Percentiles rank a stretch among this genome's conserved stretches.
Evolutionary conservation across 2,329 filamentous ascomycete genomes (phyloP).

Genomic region (Fusarium protoensiforme): DNA sequence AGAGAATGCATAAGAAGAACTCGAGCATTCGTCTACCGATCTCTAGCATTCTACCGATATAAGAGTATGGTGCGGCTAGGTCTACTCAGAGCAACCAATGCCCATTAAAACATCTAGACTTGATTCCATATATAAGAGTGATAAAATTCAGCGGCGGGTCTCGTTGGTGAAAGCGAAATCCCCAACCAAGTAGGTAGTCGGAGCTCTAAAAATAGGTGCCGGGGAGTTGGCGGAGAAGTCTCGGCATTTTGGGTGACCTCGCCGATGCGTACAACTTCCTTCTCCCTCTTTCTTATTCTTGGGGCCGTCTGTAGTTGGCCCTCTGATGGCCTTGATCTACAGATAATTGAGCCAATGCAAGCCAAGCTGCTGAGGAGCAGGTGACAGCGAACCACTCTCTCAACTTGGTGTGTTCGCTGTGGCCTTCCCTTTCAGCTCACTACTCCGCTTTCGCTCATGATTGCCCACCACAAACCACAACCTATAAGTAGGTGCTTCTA

Average conservation of each 20-base stretch:
- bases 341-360: background rate
- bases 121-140: background rate
- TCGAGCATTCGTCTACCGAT: background rate
- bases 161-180: background rate
- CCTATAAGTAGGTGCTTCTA: background rate
- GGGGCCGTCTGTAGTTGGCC: rapidly evolving
- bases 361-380: background rate
- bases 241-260: background rate
- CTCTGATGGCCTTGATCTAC: background rate
- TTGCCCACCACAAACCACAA: background rate
- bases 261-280: background rate
- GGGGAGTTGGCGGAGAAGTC: background rate
- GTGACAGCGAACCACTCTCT: background rate
- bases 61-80: background rate
- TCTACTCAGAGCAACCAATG: background rate
- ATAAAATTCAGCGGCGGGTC: background rate
- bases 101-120: background rate
- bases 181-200: background rate
- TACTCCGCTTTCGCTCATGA: background rate
- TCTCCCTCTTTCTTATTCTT: background rate
- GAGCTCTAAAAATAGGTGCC: background rate
- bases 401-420: background rate
- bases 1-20: background rate
- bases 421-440: background rate
- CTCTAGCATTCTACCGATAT: background rate